These are phyloP conservation scores for Simmondsia chinensis DNA, from an alignment of 148 eudicot genomes.

Conservation along the genomic window DNA sequence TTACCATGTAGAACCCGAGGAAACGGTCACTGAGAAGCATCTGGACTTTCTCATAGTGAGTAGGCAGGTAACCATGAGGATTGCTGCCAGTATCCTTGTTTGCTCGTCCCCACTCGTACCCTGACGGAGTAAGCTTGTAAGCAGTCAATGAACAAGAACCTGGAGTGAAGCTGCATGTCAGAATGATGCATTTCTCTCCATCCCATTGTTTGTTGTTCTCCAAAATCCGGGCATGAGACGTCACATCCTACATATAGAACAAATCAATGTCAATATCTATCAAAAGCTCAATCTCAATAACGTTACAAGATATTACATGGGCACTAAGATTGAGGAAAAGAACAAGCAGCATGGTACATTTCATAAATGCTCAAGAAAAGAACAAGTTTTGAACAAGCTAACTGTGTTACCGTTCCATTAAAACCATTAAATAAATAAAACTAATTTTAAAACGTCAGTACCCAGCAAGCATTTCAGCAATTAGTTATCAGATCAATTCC, in stretches of 20 bases:
- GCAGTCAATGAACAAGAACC: constrained; percentile 98
- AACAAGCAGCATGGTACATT: no score
- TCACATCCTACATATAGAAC: constrained; percentile 61
- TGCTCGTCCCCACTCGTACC: constrained; percentile 95
- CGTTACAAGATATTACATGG: not conserved
- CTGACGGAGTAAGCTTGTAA: constrained; percentile 91
- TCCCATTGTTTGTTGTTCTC: constrained; percentile 97
- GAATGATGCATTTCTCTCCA: constrained; percentile 86
- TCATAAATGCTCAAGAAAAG: no score
- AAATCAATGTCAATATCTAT: no score
- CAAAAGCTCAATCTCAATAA: no score
- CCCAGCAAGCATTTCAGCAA: no score
- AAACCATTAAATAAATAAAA: no score
- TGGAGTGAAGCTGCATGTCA: constrained; percentile 98
- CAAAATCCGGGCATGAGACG: constrained; percentile 71
- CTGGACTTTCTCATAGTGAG: constrained; percentile 95
- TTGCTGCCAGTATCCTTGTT: constrained; percentile 82
- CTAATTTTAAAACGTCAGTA: no score
- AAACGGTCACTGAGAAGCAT: constrained; percentile 99
- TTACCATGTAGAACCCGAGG: constrained; percentile 99
- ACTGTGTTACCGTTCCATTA: no score
- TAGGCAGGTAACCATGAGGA: constrained; percentile 97
- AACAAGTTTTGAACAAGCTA: no score
- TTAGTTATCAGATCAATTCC: no score
- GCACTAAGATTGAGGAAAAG: constrained; percentile 1